These are phyloP conservation scores for Debaryomyces hansenii DNA, from an alignment of 805 yeast species.

Conservation along the genomic window DNA sequence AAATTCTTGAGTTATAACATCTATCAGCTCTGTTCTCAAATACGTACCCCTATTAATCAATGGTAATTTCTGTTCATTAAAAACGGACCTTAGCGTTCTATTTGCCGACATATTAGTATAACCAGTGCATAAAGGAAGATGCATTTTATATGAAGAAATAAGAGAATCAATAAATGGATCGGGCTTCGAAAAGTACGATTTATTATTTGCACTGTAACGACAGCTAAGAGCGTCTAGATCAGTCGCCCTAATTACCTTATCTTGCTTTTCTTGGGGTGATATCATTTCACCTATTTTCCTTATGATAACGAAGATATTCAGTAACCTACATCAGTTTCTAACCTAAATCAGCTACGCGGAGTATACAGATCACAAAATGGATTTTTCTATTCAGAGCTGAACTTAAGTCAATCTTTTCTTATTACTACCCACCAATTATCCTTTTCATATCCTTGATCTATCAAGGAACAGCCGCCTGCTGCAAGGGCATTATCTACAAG, in stretches of 20 bases:
- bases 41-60: slow-evolving; percentile 73
- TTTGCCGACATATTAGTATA: slow-evolving; percentile 39
- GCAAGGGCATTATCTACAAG: slow-evolving; percentile 62
- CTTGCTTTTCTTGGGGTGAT: slow-evolving; percentile 36
- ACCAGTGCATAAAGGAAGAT: slow-evolving; percentile 40
- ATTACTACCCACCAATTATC: slow-evolving; percentile 86
- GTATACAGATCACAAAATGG: no score
- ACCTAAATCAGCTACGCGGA: slow-evolving; percentile 1
- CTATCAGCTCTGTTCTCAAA: slow-evolving; percentile 55
- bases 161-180: slow-evolving; percentile 38
- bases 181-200: slow-evolving; percentile 44
- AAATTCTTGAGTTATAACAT: slow-evolving; percentile 45
- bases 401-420: slow-evolving; percentile 8
- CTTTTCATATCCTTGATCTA: slow-evolving; percentile 80
- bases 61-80: slow-evolving; percentile 52
- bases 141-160: slow-evolving; percentile 33
- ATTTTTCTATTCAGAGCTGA: no score
- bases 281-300: slow-evolving; percentile 15
- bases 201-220: slow-evolving; percentile 50
- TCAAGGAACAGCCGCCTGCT: slow-evolving; percentile 69
- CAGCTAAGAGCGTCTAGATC: slow-evolving; percentile 74
- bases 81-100: slow-evolving; percentile 39
- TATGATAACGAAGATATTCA: neutral
- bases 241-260: slow-evolving; percentile 53
- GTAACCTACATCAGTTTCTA: neutral